These are phyloP conservation scores for Camellia japonica DNA, from an alignment of 148 eudicot species.

Conservation along the genomic window DNA sequence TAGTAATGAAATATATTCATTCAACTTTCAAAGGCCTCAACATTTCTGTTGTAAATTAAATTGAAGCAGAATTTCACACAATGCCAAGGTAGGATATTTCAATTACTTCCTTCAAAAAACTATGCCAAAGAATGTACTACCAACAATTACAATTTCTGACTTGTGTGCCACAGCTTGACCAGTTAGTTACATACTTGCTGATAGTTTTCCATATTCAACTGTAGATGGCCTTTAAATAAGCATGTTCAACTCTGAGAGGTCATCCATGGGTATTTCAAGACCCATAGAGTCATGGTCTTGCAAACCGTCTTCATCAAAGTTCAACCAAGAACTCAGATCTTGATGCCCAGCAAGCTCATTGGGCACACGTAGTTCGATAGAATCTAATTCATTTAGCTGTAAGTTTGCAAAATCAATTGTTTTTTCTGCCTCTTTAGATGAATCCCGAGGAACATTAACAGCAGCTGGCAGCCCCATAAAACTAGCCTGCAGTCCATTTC, in stretches of 20 bases:
- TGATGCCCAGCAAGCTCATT: constrained; percentile 8
- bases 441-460: constrained; percentile 21
- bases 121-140: background rate
- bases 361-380: constrained; percentile 8
- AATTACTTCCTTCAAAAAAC: background rate
- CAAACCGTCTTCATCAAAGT: constrained; percentile 40
- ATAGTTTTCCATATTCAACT: background rate
- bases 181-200: background rate
- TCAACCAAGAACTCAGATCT: constrained; percentile 23
- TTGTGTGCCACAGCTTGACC: no score
- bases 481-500: constrained; percentile 1
- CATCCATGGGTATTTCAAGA: constrained; percentile 58
- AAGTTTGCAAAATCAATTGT: constrained; percentile 27
- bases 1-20: no score
- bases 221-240: background rate
- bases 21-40: no score
- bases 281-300: constrained; percentile 47
- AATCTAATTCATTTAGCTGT: constrained; percentile 36
- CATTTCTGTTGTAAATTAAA: no score
- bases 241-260: constrained; percentile 27
- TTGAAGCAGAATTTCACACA: no score
- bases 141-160: background rate
- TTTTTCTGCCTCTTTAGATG: constrained; percentile 31
- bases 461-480: constrained; percentile 7
- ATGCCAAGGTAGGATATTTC: background rate